A percentile compares a stretch with the other conserved stretches of the same genome.
phyloP scores from a whole-genome alignment of 1,284 basidiomycete genomes.

The Tilletia setariae region DNA sequence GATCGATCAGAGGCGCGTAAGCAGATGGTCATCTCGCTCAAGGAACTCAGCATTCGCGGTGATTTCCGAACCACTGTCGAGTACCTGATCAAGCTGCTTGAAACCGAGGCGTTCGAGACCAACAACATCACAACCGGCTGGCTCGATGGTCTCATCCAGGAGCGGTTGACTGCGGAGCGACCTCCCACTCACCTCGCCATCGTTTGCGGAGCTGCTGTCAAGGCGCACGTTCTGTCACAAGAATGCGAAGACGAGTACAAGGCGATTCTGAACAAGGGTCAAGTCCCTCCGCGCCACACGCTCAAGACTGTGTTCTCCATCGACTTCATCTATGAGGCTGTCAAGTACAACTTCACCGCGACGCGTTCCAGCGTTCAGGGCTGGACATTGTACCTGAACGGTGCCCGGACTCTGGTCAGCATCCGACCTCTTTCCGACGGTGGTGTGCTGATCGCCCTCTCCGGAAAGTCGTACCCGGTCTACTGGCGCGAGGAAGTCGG shows the following conservation, averaged over 20 bases:
- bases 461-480: slow-evolving; percentile 92
- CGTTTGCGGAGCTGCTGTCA: slow-evolving; percentile 88
- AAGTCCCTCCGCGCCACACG: slow-evolving; percentile 89
- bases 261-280: slow-evolving; percentile 93
- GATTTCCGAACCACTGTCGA: slow-evolving; percentile 99
- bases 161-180: slow-evolving; percentile 91
- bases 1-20: slow-evolving; percentile 92
- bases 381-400: slow-evolving; percentile 96
- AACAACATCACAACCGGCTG: slow-evolving; percentile 98
- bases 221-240: slow-evolving; percentile 85
- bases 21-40: slow-evolving; percentile 99
- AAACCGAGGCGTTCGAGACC: slow-evolving; percentile 92
- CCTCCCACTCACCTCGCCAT: slow-evolving; percentile 89
- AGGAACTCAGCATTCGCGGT: slow-evolving; percentile 96
- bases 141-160: slow-evolving; percentile 93
- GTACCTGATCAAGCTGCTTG: slow-evolving; percentile 86
- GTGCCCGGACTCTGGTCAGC: slow-evolving; percentile 60
- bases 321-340: slow-evolving; percentile 90
- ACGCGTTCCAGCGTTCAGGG: slow-evolving; percentile 80
- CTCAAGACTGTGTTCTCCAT: slow-evolving; percentile 95
- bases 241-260: slow-evolving; percentile 91
- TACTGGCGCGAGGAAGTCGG: slow-evolving; percentile 98
- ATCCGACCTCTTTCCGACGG: slow-evolving; percentile 82
- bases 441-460: slow-evolving; percentile 83
- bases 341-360: slow-evolving; percentile 92